These are phyloP conservation scores for Tirmania nivea DNA, from an alignment of 495 filamentous ascomycete genomes.

Conservation along the genomic window DNA sequence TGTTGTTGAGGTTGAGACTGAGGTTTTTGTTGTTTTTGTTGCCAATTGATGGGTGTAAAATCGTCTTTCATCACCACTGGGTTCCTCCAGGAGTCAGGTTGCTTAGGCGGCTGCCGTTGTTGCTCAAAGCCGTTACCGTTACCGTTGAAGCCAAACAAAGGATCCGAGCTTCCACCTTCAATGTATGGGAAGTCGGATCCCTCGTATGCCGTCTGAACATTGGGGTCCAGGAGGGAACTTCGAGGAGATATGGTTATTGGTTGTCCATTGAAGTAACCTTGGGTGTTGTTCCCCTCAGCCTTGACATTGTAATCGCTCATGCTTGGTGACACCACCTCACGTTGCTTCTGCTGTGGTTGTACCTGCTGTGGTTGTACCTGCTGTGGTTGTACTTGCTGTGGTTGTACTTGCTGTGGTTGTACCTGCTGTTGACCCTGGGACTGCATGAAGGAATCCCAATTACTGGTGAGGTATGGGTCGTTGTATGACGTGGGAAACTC, in stretches of 20 bases:
- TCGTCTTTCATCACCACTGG: background rate
- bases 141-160: constrained; percentile 15
- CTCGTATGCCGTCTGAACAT: constrained; percentile 17
- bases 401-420: constrained; percentile 3
- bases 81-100: constrained; percentile 12
- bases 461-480: background rate
- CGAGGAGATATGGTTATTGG: constrained; percentile 18
- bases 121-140: constrained; percentile 8
- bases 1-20: constrained; percentile 1
- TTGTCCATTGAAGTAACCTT: constrained; percentile 12
- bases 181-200: constrained; percentile 8
- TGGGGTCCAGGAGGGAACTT: constrained; percentile 18
- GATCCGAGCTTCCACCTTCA: constrained; percentile 6
- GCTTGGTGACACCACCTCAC: constrained; percentile 4
- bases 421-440: background rate
- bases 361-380: constrained; percentile 4
- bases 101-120: constrained; percentile 9
- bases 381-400: no score
- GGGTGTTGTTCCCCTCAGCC: constrained; percentile 14
- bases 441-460: constrained; percentile 17
- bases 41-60: background rate
- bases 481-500: background rate
- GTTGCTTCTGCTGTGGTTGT: constrained; percentile 6
- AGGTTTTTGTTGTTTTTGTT: constrained; percentile 9
- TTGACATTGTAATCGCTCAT: constrained; percentile 19